phyloP scores from a whole-genome alignment of 441 rosid species.

The Manihot esculenta region DNA sequence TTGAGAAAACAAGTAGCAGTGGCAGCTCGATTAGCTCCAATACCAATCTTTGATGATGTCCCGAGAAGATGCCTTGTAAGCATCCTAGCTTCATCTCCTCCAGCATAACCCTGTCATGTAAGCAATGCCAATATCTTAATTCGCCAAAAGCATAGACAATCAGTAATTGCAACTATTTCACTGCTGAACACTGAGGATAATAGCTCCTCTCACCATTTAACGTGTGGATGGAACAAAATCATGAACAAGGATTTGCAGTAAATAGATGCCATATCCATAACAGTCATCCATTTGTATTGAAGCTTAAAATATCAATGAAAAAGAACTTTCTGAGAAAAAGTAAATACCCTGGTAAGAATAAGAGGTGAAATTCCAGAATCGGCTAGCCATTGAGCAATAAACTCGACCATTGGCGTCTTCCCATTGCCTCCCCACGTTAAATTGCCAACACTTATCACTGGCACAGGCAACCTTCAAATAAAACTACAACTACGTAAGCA shows the following conservation, averaged over 20 bases:
- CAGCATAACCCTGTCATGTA: slow-evolving; percentile 71
- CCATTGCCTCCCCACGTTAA: slow-evolving; percentile 95
- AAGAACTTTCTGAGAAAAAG: neutral
- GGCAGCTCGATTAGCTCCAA: slow-evolving; percentile 76
- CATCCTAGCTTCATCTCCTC: slow-evolving; percentile 94
- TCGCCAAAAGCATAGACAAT: neutral
- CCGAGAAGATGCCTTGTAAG: slow-evolving; percentile 62
- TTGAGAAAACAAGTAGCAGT: slow-evolving; percentile 49
- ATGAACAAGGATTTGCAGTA: no score
- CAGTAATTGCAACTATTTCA: slow-evolving; percentile 1
- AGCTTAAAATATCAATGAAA: neutral
- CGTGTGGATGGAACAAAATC: no score
- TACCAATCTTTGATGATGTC: slow-evolving; percentile 50
- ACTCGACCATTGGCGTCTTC: slow-evolving; percentile 92
- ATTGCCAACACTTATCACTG: slow-evolving; percentile 90
- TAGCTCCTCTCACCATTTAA: neutral
- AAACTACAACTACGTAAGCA: neutral
- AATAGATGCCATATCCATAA: neutral
- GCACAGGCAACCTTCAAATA: slow-evolving; percentile 63
- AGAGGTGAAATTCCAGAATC: slow-evolving; percentile 67
- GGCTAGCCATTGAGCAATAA: slow-evolving; percentile 49
- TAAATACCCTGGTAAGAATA: slow-evolving; percentile 69
- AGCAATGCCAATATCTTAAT: neutral
- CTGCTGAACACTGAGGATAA: neutral
- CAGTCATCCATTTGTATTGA: neutral